These are phyloP conservation scores for Xerocomus spinulosus DNA, from an alignment of 768 basidiomycete genomes.

Conservation along the genomic window DNA sequence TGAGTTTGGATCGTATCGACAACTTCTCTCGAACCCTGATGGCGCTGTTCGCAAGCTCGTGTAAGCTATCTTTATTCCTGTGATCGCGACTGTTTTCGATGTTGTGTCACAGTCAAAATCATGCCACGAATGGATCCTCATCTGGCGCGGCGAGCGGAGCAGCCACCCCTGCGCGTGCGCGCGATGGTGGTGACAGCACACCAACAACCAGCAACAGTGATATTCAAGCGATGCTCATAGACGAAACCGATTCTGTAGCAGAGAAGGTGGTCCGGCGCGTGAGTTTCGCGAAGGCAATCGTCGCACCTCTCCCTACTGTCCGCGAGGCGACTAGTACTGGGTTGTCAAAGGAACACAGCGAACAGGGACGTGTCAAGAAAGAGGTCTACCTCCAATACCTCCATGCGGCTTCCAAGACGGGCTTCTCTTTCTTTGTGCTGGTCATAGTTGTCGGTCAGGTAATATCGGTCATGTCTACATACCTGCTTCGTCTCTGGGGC, in stretches of 20 bases:
- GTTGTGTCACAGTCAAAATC: conserved; percentile 34
- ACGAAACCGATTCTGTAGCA: conserved; percentile 26
- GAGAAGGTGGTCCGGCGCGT: conserved; percentile 56
- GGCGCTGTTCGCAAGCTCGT: conserved; percentile 72
- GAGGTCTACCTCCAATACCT: conserved; percentile 78
- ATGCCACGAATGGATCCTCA: conserved; percentile 40
- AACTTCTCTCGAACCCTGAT: conserved; percentile 54
- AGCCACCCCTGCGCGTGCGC: conserved; percentile 45
- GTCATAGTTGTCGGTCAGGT: conserved; percentile 54
- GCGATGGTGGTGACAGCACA: conserved; percentile 13
- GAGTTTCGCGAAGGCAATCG: conserved; percentile 54
- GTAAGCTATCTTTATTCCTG: conserved; percentile 39
- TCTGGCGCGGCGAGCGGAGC: conserved; percentile 39
- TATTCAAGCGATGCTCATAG: conserved; percentile 19
- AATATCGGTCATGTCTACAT: conserved; percentile 53
- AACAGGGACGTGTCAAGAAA: conserved; percentile 76
- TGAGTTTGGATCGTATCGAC: conserved; percentile 64
- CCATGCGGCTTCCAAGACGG: conserved; percentile 68
- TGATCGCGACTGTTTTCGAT: neutral
- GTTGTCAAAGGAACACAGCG: conserved; percentile 63
- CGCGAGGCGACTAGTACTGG: conserved; percentile 42
- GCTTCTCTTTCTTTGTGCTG: conserved; percentile 63
- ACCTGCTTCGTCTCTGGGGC: conserved; percentile 77
- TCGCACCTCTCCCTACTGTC: conserved; percentile 40
- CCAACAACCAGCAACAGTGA: conserved; percentile 21